phyloP scores from a whole-genome alignment of 2,329 filamentous ascomycete genomes.

The Kalaharituber pfeilii region DNA sequence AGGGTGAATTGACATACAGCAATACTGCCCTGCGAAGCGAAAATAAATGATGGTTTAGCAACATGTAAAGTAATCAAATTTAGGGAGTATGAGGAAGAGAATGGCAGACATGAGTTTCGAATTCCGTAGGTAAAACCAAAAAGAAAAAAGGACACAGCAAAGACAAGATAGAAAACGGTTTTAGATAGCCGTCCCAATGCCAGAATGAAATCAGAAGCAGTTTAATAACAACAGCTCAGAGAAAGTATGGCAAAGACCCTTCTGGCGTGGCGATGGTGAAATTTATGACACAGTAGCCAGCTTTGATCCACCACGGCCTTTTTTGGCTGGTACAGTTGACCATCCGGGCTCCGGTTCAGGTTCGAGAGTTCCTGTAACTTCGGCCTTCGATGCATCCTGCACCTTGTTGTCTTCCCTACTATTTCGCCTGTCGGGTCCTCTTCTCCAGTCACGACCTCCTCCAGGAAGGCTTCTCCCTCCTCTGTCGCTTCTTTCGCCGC shows the following conservation, averaged over 20 bases:
- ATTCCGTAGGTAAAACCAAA: not conserved
- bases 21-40: not conserved
- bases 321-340: not conserved
- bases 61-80: not conserved
- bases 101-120: not conserved
- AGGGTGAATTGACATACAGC: too few species aligned
- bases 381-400: not conserved
- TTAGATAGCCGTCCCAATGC: conserved; percentile 1
- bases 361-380: not conserved
- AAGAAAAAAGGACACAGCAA: not conserved
- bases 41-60: not conserved
- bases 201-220: not conserved
- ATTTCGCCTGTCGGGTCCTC: not conserved
- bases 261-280: not conserved
- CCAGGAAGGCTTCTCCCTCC: not conserved
- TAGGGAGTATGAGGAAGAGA: not conserved
- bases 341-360: not conserved
- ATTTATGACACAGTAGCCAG: not conserved
- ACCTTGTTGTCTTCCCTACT: not conserved
- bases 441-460: not conserved
- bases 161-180: not conserved
- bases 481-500: not conserved
- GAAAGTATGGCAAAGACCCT: not conserved
- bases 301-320: not conserved
- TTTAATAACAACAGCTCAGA: not conserved